phyloP scores from a whole-genome alignment of 2,329 filamentous ascomycete genomes.

The Huntiella bhutanensis region DNA sequence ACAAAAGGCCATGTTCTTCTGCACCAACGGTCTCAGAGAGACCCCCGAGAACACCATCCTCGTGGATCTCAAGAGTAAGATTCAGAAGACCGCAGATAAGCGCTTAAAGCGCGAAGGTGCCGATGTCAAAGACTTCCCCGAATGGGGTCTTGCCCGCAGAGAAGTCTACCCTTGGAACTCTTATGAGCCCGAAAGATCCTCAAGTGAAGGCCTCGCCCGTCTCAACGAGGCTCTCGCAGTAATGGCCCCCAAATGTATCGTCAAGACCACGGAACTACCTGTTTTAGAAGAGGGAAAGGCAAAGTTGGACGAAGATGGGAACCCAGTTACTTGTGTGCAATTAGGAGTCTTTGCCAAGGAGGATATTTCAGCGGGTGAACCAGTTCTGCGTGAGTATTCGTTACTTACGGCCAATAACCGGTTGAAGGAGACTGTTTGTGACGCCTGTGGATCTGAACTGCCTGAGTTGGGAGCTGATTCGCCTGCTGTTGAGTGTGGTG shows the following conservation, averaged over 20 bases:
- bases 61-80: slow-evolving; percentile 30
- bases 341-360: slow-evolving; percentile 78
- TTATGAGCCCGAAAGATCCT: slow-evolving; percentile 51
- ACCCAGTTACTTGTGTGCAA: slow-evolving; percentile 47
- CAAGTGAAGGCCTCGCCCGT: slow-evolving; percentile 45
- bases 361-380: slow-evolving; percentile 58
- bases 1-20: slow-evolving; percentile 48
- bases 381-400: slow-evolving; percentile 64
- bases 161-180: slow-evolving; percentile 54
- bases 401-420: slow-evolving; percentile 78
- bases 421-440: slow-evolving; percentile 70
- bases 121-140: slow-evolving; percentile 39
- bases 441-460: slow-evolving; percentile 64
- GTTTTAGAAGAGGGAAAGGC: slow-evolving; percentile 40
- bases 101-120: slow-evolving; percentile 28
- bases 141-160: slow-evolving; percentile 49
- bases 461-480: slow-evolving; percentile 13
- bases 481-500: slow-evolving; percentile 31
- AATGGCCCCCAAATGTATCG: slow-evolving; percentile 66
- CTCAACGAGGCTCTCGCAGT: slow-evolving; percentile 51
- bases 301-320: slow-evolving; percentile 26
- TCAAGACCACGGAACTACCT: slow-evolving; percentile 58
- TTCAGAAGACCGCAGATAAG: slow-evolving; percentile 32
- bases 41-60: slow-evolving; percentile 38
- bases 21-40: slow-evolving; percentile 37